phyloP scores from a whole-genome alignment of 148 eudicot species.

The Heliosperma pusillum region DNA sequence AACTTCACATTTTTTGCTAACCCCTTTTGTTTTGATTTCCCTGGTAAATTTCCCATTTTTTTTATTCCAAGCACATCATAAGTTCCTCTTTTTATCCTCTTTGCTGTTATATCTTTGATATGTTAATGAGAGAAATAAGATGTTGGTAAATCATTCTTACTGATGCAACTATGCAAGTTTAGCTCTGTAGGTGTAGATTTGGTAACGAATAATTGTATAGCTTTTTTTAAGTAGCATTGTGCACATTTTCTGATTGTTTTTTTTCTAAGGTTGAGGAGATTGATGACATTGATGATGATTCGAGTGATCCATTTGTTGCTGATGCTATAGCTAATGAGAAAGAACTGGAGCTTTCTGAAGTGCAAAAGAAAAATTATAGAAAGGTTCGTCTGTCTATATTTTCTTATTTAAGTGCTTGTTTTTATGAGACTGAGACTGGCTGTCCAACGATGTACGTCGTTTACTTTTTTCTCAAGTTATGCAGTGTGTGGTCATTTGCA shows the following conservation, averaged over 20 bases:
- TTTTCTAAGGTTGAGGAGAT: conserved; percentile 90
- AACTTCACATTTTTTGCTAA: not conserved
- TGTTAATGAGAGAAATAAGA: not conserved
- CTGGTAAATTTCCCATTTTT: not conserved
- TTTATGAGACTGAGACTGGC: no score
- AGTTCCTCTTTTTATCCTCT: not conserved
- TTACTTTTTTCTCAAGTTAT: conserved; percentile 1
- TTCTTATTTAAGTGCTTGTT: not conserved
- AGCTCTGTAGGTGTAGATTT: not conserved
- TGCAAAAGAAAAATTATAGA: conserved; percentile 64
- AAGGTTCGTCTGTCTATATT: conserved; percentile 47
- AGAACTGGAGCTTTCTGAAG: conserved; percentile 68
- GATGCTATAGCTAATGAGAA: conserved; percentile 86
- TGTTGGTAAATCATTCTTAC: not conserved
- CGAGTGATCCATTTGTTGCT: conserved; percentile 72
- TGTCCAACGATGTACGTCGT: not conserved
- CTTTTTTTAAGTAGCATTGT: not conserved
- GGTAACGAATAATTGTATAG: not conserved
- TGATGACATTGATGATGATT: conserved; percentile 68
- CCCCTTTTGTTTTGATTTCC: not conserved
- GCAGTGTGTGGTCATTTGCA: not conserved
- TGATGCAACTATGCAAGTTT: not conserved
- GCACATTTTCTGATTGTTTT: conserved; percentile 8
- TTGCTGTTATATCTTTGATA: not conserved
- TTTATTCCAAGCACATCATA: not conserved